phyloP scores from a whole-genome alignment of 345 rosid species.

The Rhizophora apiculata region DNA sequence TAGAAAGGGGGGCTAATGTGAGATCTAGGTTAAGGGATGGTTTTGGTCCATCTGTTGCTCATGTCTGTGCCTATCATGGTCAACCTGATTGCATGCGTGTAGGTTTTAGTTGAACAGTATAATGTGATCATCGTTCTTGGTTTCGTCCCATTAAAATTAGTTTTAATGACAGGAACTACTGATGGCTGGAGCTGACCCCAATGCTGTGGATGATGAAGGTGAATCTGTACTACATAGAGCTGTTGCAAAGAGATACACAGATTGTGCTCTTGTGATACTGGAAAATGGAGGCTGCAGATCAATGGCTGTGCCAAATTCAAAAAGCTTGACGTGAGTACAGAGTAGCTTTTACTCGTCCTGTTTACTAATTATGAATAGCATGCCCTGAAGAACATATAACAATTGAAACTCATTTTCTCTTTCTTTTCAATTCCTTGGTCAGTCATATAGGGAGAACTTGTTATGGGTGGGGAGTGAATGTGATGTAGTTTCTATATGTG shows the following conservation, averaged over 20 bases:
- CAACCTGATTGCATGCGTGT: constrained; percentile 99
- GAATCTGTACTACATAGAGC: constrained; percentile 96
- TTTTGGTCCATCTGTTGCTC: constrained; percentile 89
- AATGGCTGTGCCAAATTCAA: constrained; percentile 75
- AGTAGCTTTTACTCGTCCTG: not conserved
- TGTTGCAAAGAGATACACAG: constrained; percentile 79
- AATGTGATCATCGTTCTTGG: constrained; percentile 1
- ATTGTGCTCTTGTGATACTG: constrained; percentile 86
- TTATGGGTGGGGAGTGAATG: too few species aligned
- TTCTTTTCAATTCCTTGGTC: too few species aligned
- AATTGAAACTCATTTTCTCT: too few species aligned
- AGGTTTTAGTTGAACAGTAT: constrained; percentile 32
- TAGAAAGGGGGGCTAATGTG: constrained; percentile 78
- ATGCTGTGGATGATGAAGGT: constrained; percentile 95
- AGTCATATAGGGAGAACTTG: too few species aligned
- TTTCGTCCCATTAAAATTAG: constrained; percentile 12
- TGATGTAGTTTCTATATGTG: too few species aligned
- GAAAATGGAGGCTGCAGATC: constrained; percentile 88
- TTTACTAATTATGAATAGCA: not conserved
- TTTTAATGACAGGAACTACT: constrained; percentile 66
- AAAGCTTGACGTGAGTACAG: constrained; percentile 68
- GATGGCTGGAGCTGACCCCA: constrained; percentile 97
- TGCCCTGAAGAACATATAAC: too few species aligned
- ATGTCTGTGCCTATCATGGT: constrained; percentile 98
- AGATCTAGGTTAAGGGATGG: constrained; percentile 87